Conservation (phyloP, 306 rosid species). For the Gynostemma pentaphyllum region DNA sequence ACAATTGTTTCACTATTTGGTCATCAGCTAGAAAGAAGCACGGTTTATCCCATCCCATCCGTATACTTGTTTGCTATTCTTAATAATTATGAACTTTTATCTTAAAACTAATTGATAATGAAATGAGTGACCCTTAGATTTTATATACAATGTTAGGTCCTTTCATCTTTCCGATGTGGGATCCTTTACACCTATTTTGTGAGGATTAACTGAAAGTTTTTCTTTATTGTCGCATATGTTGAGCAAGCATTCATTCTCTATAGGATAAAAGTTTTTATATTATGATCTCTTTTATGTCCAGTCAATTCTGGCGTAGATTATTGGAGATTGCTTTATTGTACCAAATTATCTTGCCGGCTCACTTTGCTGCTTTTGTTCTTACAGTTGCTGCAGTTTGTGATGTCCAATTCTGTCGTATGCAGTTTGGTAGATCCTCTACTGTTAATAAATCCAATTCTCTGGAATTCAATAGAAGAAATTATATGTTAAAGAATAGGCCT, state of each 20-base stretch:
- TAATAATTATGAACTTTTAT: too few relatives aligned
- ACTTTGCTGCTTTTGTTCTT: not conserved
- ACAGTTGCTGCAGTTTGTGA: conserved; percentile 25
- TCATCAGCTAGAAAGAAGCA: not conserved
- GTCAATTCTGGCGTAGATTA: not conserved
- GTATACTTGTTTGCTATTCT: not conserved
- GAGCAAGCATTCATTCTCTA: not conserved
- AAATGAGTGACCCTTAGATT: too few relatives aligned
- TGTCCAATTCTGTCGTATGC: conserved; percentile 16
- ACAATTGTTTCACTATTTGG: not conserved
- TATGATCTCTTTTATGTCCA: not conserved
- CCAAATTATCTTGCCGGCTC: not conserved
- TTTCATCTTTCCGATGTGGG: too few relatives aligned
- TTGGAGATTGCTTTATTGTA: not conserved
- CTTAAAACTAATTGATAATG: too few relatives aligned
- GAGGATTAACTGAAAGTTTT: not conserved
- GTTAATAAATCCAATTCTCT: conserved; percentile 7
- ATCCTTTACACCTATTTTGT: too few relatives aligned
- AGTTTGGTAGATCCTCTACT: conserved; percentile 18
- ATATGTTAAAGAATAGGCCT: conserved; percentile 22
- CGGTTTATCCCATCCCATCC: not conserved
- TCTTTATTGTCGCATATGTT: not conserved
- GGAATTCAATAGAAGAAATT: conserved; percentile 16
- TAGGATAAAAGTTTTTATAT: not conserved
- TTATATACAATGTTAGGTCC: too few relatives aligned